Evolutionary conservation across 2,329 filamentous ascomycete species (phyloP), one percentile per base, ranked within the genome.

Genomic region (Calonectria naviculata): DNA sequence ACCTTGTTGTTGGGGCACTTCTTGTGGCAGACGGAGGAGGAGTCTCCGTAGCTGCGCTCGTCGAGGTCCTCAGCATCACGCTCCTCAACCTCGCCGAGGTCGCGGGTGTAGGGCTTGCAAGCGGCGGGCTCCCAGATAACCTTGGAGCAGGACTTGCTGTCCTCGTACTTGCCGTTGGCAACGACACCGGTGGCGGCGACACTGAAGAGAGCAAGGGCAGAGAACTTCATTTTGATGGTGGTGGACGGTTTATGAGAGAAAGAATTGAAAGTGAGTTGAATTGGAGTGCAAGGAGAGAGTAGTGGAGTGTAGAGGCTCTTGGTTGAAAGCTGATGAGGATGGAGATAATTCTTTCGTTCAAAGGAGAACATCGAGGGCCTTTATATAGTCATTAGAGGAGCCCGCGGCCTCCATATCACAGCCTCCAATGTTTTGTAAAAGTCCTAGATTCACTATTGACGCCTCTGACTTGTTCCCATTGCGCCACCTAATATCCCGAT

Each of bases 1-100:
- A 71, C 68, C 49, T 76, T 74, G 13, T 73, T 24, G 10, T 73
- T 46, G 26, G 75, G 75, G 67, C 75, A 77, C 21, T 63, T 46
- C 68, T 67, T 69, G 70, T 74, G 69, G 73, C 73, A 75, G 19
- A 58, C 26, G 13, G 41, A 24, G 10, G 60, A 41, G 17, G 66
- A 52, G 46, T 68, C 41, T 24, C 69, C 52, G 47, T 61, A 38
- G 13, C 38, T 41, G 42, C 66, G 44, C 13, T 52, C 61, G 36
- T 41, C 47, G 34, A 36, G 41, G 19, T 44, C 41, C 3, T 42
- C 36, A 17, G 10, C 38, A n/a, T 61, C 67, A 17, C 56, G 44
- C 28, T 75, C 65, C 4, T 65, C 63, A 31, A 34, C 38, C 42
- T 60, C 46, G 17, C 46, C 34, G 28, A 54, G 34, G 41, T 73